Conservation (phyloP, 371 early-diverging fungal genomes). For the Mucor ambiguus region DNA sequence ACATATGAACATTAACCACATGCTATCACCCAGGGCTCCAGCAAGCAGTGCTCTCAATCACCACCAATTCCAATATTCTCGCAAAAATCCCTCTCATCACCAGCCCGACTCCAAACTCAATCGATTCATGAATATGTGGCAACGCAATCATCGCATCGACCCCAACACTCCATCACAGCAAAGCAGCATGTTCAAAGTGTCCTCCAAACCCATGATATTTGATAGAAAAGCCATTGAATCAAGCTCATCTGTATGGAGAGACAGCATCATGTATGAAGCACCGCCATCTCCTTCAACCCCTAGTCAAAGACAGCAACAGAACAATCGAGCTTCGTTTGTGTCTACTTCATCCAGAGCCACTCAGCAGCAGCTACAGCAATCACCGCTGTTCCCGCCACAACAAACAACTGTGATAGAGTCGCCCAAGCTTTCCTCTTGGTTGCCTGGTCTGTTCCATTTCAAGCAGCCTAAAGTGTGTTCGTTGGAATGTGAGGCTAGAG, state of each 20-base stretch:
- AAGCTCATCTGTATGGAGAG: constrained; percentile 31
- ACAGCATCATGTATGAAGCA: not conserved
- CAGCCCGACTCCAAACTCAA: constrained; percentile 23
- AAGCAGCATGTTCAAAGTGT: not conserved
- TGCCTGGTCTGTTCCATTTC: constrained; percentile 25
- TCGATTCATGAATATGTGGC: constrained; percentile 25
- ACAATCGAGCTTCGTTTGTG: not conserved
- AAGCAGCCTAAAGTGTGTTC: constrained; percentile 42
- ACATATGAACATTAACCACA: constrained; percentile 32
- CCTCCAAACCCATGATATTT: constrained; percentile 8
- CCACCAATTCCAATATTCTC: constrained; percentile 11
- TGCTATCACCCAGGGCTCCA: constrained; percentile 32
- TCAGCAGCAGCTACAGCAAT: not conserved
- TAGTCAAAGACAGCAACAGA: not conserved
- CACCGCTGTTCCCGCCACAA: not conserved
- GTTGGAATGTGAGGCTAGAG: constrained; percentile 45
- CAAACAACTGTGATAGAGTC: constrained; percentile 8
- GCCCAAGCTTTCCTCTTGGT: constrained; percentile 18
- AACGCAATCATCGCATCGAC: constrained; percentile 22
- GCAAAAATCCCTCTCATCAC: constrained; percentile 1
- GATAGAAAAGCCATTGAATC: constrained; percentile 28
- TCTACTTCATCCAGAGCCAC: not conserved
- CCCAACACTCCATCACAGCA: constrained; percentile 2
- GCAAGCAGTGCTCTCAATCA: constrained; percentile 24
- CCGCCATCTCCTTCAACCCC: constrained; percentile 8